Base-by-base conservation (phyloP, 1,284 basidiomycete genomes). In the Takashimella koratensis region DNA sequence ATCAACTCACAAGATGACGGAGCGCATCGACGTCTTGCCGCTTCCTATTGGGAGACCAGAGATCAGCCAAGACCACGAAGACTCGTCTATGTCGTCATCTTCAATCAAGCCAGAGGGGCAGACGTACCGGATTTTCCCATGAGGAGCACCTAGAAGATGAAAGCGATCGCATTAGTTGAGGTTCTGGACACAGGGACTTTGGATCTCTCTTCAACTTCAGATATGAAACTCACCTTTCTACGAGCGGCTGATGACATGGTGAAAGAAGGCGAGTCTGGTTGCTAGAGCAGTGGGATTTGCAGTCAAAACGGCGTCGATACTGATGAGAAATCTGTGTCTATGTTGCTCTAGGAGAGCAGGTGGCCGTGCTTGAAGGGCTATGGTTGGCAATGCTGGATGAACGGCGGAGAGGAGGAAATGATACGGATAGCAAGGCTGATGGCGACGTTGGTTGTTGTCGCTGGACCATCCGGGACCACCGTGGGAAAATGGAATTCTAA, bases 1-100 rank as follows among this genome's bases (percentile, higher is more conserved):
- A 16, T 19, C 44, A n/a, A 78, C 88, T 77, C 75, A 93, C 90
- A 99, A 99, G 70, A 99, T 97, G 76, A 99, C 87, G 23, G 93
- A 94, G 45, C 95, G 85, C 95, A 99, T 99, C 6, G 94, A 97
- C 12, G 96, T 98, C 81, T 83, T 83, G 43, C 81, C 82, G 54
- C 77, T 79, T 22, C 80, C 80, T 70, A 62, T n/a, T n/a, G n/a
- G n/a, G n/a, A n/a, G n/a, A n/a, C n/a, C n/a, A n/a, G n/a, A n/a
- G n/a, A n/a, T n/a, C n/a, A n/a, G n/a, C n/a, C n/a, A n/a, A n/a
- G n/a, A n/a, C n/a, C n/a, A n/a, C n/a, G n/a, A n/a, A n/a, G n/a
- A n/a, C n/a, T n/a, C n/a, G n/a, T n/a, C n/a, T n/a, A n/a, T n/a
- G n/a, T n/a, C n/a, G n/a, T n/a, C n/a, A n/a, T n/a, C n/a, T n/a